phyloP scores from a whole-genome alignment of 331 rosid species.

The Quercus phellos region DNA sequence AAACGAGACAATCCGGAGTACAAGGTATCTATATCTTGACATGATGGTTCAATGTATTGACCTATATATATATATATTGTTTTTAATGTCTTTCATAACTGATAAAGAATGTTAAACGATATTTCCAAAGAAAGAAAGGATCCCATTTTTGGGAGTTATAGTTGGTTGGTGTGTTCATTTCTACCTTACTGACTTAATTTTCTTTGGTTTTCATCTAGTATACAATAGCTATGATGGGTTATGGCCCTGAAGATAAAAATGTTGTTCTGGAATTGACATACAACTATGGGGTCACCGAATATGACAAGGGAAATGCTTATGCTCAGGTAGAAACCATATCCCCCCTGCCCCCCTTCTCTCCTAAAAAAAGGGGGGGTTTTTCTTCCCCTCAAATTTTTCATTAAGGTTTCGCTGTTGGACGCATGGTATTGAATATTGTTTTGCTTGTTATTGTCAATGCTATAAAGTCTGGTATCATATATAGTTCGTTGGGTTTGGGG shows the following conservation, averaged over 20 bases:
- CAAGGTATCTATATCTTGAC: conserved; percentile 48
- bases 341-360: not conserved
- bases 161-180: not conserved
- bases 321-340: conserved; percentile 58
- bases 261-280: conserved; percentile 81
- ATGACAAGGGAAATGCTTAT: conserved; percentile 81
- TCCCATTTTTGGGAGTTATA: not conserved
- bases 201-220: conserved; percentile 35
- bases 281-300: conserved; percentile 79
- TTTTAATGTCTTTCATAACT: not conserved
- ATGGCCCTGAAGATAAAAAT: conserved; percentile 83
- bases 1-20: conserved; percentile 75
- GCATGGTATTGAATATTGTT: not conserved
- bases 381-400: not conserved
- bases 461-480: not conserved
- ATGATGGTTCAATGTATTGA: not conserved
- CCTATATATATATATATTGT: not conserved
- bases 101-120: not conserved
- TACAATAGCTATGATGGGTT: conserved; percentile 74
- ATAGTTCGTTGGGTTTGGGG: conserved; percentile 3
- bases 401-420: not conserved
- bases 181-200: conserved; percentile 10
- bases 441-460: not conserved
- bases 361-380: not conserved
- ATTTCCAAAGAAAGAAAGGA: not conserved